Percentiles rank a stretch among this genome's conserved stretches.
phyloP scores from a whole-genome alignment of 768 basidiomycete genomes.

The Pholiota molesta region DNA sequence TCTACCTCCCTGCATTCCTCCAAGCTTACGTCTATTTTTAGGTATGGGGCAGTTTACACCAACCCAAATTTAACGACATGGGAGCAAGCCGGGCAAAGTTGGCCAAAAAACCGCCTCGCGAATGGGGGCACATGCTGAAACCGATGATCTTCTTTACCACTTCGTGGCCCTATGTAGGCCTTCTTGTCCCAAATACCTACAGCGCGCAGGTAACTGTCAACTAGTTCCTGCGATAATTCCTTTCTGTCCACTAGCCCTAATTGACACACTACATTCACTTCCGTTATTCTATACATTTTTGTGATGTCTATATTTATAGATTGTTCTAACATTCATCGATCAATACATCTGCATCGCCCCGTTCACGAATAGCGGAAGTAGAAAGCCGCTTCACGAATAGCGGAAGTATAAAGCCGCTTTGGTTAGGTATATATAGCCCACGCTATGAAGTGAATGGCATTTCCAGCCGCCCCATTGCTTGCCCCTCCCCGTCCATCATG shows the following conservation, averaged over 20 bases:
- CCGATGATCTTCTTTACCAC: not conserved
- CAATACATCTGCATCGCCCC: not conserved
- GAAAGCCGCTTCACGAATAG: not conserved
- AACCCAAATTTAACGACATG: slow-evolving; percentile 77
- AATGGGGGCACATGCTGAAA: slow-evolving; percentile 9
- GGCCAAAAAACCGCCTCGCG: slow-evolving; percentile 54
- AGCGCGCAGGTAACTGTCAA: not conserved
- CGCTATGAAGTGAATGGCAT: not conserved
- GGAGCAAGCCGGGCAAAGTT: slow-evolving; percentile 54
- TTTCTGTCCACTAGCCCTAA: not conserved
- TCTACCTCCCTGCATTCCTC: not conserved
- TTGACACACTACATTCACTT: not conserved
- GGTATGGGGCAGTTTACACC: slow-evolving; percentile 62
- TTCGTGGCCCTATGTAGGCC: not conserved
- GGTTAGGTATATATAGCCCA: not conserved
- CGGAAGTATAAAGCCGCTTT: not conserved
- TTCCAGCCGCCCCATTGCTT: not conserved
- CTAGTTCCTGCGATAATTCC: not conserved
- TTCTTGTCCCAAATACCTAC: not conserved
- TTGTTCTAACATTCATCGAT: not conserved
- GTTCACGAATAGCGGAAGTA: not conserved
- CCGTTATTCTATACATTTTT: not conserved
- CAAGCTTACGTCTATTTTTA: slow-evolving; percentile 13
- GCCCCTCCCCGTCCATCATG: slow-evolving; percentile 6
- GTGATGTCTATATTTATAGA: not conserved